Evolutionary conservation across 140 eudicot genomes (phyloP).

Genomic region (Erigeron philadelphicus): DNA sequence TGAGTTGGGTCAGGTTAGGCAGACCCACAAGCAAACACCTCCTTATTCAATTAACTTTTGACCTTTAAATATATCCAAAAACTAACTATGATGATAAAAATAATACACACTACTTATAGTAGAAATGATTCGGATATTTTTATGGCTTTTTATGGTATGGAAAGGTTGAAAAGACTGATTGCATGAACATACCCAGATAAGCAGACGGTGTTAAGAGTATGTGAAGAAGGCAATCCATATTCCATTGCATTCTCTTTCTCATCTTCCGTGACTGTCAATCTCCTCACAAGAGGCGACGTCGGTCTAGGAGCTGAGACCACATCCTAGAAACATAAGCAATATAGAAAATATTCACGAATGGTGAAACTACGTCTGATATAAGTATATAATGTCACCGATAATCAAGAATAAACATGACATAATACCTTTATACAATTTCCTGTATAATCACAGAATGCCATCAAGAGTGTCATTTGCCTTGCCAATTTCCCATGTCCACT

Average conservation of each 20-base stretch:
- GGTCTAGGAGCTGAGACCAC: constrained; percentile 98
- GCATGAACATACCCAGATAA: constrained; percentile 65
- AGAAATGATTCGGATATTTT: not conserved
- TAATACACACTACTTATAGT: not conserved
- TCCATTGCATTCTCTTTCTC: constrained; percentile 90
- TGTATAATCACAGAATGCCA: constrained; percentile 83
- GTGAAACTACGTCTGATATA: constrained; percentile 5
- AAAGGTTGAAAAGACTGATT: constrained; percentile 11
- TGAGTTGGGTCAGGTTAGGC: not conserved
- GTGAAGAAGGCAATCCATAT: constrained; percentile 95
- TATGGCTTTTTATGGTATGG: not conserved
- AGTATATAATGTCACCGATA: too few relatives aligned
- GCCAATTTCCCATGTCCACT: constrained; percentile 98
- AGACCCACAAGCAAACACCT: not conserved
- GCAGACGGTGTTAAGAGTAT: constrained; percentile 97
- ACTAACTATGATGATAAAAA: not conserved
- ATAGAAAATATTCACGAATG: constrained; percentile 9
- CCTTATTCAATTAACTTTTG: not conserved
- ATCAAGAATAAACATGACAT: not conserved
- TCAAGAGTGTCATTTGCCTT: constrained; percentile 89
- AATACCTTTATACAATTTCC: constrained; percentile 90
- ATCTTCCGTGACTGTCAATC: constrained; percentile 73
- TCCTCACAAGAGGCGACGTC: constrained; percentile 72
- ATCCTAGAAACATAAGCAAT: constrained; percentile 54
- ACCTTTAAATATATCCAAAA: not conserved